Evolutionary conservation across 2,329 filamentous ascomycete species (phyloP), one percentile per base, ranked within the genome.

Genomic region (Aspergillus bombycis): DNA sequence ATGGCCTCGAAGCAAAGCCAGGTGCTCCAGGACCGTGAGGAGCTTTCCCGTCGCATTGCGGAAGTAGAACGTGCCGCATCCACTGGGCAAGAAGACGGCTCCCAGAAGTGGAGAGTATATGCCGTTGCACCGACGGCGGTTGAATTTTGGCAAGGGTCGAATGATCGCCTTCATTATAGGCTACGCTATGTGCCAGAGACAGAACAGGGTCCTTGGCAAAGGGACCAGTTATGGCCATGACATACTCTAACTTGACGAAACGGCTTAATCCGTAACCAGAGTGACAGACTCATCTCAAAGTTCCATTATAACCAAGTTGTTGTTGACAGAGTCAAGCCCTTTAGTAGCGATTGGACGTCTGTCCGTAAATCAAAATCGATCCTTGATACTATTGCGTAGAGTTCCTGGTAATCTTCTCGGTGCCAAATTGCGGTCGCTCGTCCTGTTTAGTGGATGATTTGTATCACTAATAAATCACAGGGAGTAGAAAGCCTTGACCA

Each of bases 91-190:
- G 57, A 61, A 26, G 14, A 38, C 16, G 62, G 60, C 1, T 48
- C 60, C 4, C 36, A 36, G 9, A 55, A 62, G 50, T 68, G 65
- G 67, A 48, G 57, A 30, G 63, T 68, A 12, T 68, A 67, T 61
- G 63, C 67, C 7, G 62, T 67, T 48, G 34, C 38, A 14, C 60
- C 67, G 28, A 16, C 30, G 10, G 26, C 34, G 14, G 67, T 67
- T 2, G 67, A 68, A n/a, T 68, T 68, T 30, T 68, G 67, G 65
- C 67, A 68, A 48, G 65, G 65, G 8, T 48, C 60, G 36, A 19
- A 43, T 32, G 65, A 57, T 62, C 63, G 65, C 8, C 61, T 68
- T 60, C 67, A 68, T 57, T 48, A 60, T 32, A 46, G 67, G 28
- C 45, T 68, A 34, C 58, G 56, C 36, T 68, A 63, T 67, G 26